A percentile compares a stretch with the other conserved stretches of the same genome.
These are phyloP conservation scores for Lipomyces kockii DNA, from an alignment of 805 yeast species.

Conservation along the genomic window DNA sequence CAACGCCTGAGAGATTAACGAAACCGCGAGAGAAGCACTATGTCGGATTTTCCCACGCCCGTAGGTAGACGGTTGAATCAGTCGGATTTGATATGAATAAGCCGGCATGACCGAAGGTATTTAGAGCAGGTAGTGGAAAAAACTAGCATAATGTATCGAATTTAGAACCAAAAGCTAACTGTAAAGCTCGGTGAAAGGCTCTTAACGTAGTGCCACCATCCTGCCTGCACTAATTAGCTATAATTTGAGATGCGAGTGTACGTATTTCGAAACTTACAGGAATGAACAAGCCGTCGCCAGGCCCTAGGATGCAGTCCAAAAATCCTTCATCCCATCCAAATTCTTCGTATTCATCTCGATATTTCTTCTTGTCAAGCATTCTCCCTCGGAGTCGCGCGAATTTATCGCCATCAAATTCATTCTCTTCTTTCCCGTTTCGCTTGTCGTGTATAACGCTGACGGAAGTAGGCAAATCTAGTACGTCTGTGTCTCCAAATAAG, in stretches of 20 bases:
- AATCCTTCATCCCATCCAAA: slow-evolving; percentile 39
- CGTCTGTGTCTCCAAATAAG: slow-evolving; percentile 17
- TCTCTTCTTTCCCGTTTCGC: not conserved
- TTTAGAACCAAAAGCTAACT: slow-evolving; percentile 41
- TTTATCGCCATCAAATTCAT: not conserved
- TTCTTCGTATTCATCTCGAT: slow-evolving; percentile 34
- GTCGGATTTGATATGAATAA: too few relatives aligned
- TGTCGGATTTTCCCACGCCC: too few relatives aligned
- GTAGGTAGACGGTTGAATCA: too few relatives aligned
- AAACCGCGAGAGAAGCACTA: not conserved
- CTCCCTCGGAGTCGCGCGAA: slow-evolving; percentile 8
- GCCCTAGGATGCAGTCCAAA: slow-evolving; percentile 37
- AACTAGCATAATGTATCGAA: too few relatives aligned
- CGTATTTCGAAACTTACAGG: slow-evolving; percentile 30
- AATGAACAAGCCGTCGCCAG: slow-evolving; percentile 41
- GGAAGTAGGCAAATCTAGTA: not conserved
- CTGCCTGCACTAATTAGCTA: slow-evolving; percentile 16
- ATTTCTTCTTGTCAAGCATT: slow-evolving; percentile 20
- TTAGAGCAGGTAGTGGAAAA: too few relatives aligned
- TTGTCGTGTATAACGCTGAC: not conserved
- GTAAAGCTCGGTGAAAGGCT: slow-evolving; percentile 37
- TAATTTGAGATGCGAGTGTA: not conserved
- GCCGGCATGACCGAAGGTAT: too few relatives aligned
- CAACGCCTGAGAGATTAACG: not conserved
- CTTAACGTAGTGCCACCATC: slow-evolving; percentile 42